Percentiles rank a stretch among this genome's conserved stretches.
phyloP scores from a whole-genome alignment of 1,284 basidiomycete genomes.

The Abortiporus biennis region DNA sequence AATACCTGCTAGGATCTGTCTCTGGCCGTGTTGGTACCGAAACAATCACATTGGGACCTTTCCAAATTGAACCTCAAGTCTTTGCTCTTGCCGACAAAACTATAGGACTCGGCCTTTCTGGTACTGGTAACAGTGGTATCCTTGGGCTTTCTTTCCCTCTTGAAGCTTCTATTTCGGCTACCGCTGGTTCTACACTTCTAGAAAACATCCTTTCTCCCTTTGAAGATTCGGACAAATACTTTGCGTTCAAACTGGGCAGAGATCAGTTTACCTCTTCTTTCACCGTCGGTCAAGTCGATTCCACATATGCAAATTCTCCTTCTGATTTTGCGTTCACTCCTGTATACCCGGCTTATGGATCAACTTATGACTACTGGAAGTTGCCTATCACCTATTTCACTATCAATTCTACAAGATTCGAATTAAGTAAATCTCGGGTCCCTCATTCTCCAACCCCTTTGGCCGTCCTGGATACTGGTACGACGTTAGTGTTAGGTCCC shows the following conservation, averaged over 20 bases:
- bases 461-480: slow-evolving; percentile 53
- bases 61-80: slow-evolving; percentile 32
- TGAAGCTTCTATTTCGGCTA: slow-evolving; percentile 40
- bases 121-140: slow-evolving; percentile 50
- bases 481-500: slow-evolving; percentile 52
- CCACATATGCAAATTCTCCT: slow-evolving; percentile 28
- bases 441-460: slow-evolving; percentile 36
- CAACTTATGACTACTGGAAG: slow-evolving; percentile 53
- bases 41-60: slow-evolving; percentile 36
- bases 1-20: slow-evolving; percentile 43
- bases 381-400: slow-evolving; percentile 40
- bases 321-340: slow-evolving; percentile 32
- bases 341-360: slow-evolving; percentile 33
- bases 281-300: slow-evolving; percentile 44
- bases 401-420: slow-evolving; percentile 32
- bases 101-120: slow-evolving; percentile 35
- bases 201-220: slow-evolving; percentile 44
- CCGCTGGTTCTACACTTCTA: slow-evolving; percentile 37
- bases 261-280: slow-evolving; percentile 38
- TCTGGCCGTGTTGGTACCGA: slow-evolving; percentile 38
- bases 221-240: slow-evolving; percentile 35
- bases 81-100: slow-evolving; percentile 42
- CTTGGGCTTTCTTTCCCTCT: slow-evolving; percentile 48
- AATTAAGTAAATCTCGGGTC: slow-evolving; percentile 45
- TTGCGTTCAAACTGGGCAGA: slow-evolving; percentile 46